Conservation (phyloP, 768 basidiomycete species). For the Tephrocybe sp. region DNA sequence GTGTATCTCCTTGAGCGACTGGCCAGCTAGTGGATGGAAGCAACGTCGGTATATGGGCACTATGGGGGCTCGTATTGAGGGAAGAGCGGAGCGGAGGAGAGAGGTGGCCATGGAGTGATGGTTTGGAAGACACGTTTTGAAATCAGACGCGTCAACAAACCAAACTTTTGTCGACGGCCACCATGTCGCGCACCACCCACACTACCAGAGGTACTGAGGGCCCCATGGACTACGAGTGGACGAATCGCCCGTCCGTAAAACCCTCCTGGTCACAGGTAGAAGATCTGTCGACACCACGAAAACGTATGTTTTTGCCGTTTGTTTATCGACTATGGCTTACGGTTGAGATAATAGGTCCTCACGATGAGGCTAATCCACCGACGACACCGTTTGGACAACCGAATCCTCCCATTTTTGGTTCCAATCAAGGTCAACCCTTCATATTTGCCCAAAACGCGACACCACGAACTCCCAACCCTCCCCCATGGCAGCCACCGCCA, state of each 20-base stretch:
- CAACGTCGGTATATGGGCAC: slow-evolving; percentile 30
- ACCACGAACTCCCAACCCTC: slow-evolving; percentile 47
- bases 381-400: slow-evolving; percentile 38
- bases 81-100: slow-evolving; percentile 22
- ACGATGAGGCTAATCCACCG: slow-evolving; percentile 42
- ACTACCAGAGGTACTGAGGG: slow-evolving; percentile 52
- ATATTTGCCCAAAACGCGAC: slow-evolving; percentile 50
- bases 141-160: slow-evolving; percentile 38
- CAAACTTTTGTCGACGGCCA: slow-evolving; percentile 16
- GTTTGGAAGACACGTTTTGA: slow-evolving; percentile 10
- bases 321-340: slow-evolving; percentile 2
- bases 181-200: slow-evolving; percentile 51
- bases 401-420: slow-evolving; percentile 57
- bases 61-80: slow-evolving; percentile 20
- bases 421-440: slow-evolving; percentile 71
- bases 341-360: slow-evolving; percentile 30
- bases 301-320: slow-evolving; percentile 51
- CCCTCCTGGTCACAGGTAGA: slow-evolving; percentile 59
- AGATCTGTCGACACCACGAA: slow-evolving; percentile 56
- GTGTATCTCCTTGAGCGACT: slow-evolving; percentile 32
- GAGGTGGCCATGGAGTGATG: slow-evolving; percentile 24
- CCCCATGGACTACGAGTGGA: slow-evolving; percentile 91
- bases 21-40: slow-evolving; percentile 56
- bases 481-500: slow-evolving; percentile 68
- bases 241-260: slow-evolving; percentile 57